Evolutionary conservation across 2,329 filamentous ascomycete genomes (phyloP).

Genomic region (Gnomoniopsis sp.): DNA sequence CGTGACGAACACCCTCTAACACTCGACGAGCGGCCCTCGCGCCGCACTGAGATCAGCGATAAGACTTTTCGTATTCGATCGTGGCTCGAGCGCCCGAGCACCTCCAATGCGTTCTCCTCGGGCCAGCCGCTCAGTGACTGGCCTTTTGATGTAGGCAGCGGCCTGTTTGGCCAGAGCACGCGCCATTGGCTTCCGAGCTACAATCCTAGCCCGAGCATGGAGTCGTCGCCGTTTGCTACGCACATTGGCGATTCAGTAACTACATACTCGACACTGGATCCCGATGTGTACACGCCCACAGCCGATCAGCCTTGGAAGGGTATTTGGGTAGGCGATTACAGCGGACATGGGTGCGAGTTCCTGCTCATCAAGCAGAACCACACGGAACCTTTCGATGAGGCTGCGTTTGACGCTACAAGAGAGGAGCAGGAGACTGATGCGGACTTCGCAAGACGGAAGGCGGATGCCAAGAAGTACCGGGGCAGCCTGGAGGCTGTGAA

Average conservation of each 20-base stretch:
- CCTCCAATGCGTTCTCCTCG: conserved; percentile 6
- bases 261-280: conserved; percentile 70
- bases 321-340: conserved; percentile 91
- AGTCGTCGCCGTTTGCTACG: conserved; percentile 32
- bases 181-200: conserved; percentile 13
- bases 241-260: conserved; percentile 53
- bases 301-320: conserved; percentile 77
- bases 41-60: conserved; percentile 60
- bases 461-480: conserved; percentile 50
- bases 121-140: conserved; percentile 2
- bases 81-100: conserved; percentile 65
- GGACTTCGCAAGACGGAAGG: conserved; percentile 42
- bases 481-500: conserved; percentile 82
- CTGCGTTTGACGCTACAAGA: conserved; percentile 34
- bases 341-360: conserved; percentile 84
- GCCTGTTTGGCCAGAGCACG: conserved; percentile 21
- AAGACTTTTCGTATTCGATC: conserved; percentile 70
- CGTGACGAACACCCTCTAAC: conserved; percentile 22
- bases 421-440: conserved; percentile 39
- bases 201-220: conserved; percentile 16
- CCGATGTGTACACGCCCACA: conserved; percentile 76
- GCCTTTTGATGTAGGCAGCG: background rate
- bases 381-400: conserved; percentile 34
- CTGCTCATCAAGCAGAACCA: conserved; percentile 76
- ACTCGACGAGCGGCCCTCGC: conserved; percentile 38